phyloP scores from a whole-genome alignment of 1,284 basidiomycete genomes.

The Wallemia ichthyophaga region DNA sequence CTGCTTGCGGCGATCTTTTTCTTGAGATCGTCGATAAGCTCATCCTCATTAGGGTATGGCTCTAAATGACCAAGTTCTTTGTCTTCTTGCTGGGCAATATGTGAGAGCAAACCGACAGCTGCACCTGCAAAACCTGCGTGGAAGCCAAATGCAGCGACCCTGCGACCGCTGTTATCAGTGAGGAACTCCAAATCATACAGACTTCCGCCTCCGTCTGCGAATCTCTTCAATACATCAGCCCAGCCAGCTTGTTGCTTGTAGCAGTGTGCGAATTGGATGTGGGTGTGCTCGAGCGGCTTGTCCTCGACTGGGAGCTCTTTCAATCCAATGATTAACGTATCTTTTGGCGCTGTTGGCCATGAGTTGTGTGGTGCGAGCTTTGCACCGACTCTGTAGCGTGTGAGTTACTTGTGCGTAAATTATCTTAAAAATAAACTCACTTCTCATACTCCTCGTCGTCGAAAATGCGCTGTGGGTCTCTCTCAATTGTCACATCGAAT shows the following conservation, averaged over 20 bases:
- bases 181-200: slow-evolving; percentile 95
- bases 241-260: slow-evolving; percentile 93
- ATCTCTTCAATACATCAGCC: slow-evolving; percentile 60
- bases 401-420: slow-evolving; percentile 2
- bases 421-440: slow-evolving; percentile 23
- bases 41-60: slow-evolving; percentile 51
- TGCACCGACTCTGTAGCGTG: slow-evolving; percentile 41
- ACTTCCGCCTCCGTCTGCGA: slow-evolving; percentile 55
- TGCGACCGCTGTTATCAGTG: slow-evolving; percentile 47
- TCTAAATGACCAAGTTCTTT: slow-evolving; percentile 33
- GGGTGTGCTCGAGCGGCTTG: slow-evolving; percentile 60
- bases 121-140: slow-evolving; percentile 96
- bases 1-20: slow-evolving; percentile 22
- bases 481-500: slow-evolving; percentile 73
- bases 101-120: slow-evolving; percentile 63
- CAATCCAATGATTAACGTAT: slow-evolving; percentile 68
- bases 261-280: slow-evolving; percentile 97
- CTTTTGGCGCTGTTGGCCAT: slow-evolving; percentile 49
- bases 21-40: slow-evolving; percentile 47
- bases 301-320: slow-evolving; percentile 61
- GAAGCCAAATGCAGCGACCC: slow-evolving; percentile 97
- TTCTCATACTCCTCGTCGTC: slow-evolving; percentile 72
- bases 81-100: slow-evolving; percentile 35
- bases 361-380: slow-evolving; percentile 62
- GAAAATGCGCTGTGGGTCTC: slow-evolving; percentile 84